A percentile compares a stretch with the other conserved stretches of the same genome.
Conservation (phyloP, 495 filamentous ascomycete genomes). For the Hypomontagnella monticulosa region DNA sequence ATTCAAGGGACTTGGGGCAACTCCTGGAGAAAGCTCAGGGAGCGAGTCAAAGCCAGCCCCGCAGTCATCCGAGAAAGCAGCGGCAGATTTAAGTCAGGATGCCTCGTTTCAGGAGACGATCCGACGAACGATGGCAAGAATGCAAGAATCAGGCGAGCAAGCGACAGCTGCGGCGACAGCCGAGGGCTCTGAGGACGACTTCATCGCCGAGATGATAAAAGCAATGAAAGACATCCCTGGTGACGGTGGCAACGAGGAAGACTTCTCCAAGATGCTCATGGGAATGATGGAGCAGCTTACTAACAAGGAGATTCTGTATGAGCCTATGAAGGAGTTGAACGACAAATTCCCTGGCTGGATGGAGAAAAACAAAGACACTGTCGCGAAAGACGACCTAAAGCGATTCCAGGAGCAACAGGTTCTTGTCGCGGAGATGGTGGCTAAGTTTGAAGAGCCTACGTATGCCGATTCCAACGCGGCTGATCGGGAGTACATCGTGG, state of each 20-base stretch:
- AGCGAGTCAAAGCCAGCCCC: constrained; percentile 37
- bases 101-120: constrained; percentile 91
- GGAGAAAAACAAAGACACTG: constrained; percentile 73
- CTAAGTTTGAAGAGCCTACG: constrained; percentile 79
- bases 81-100: constrained; percentile 51
- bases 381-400: constrained; percentile 73
- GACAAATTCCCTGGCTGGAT: constrained; percentile 93
- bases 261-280: constrained; percentile 90
- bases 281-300: constrained; percentile 99
- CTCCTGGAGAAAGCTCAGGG: constrained; percentile 49
- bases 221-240: constrained; percentile 74
- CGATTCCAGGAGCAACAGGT: constrained; percentile 83
- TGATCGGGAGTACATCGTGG: constrained; percentile 92
- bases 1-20: constrained; percentile 76
- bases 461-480: constrained; percentile 83
- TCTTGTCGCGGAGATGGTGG: constrained; percentile 87
- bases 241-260: constrained; percentile 78
- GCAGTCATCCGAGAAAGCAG: constrained; percentile 39
- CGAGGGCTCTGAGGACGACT: constrained; percentile 73
- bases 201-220: constrained; percentile 86
- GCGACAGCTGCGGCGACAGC: constrained; percentile 80
- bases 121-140: constrained; percentile 88
- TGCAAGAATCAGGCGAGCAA: constrained; percentile 84
- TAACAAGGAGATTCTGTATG: constrained; percentile 97
- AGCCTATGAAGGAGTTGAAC: constrained; percentile 96